These are phyloP conservation scores for Cyclostephanos invisitatus DNA, from an alignment of 108 stramenopile genomes.

Conservation along the genomic window DNA sequence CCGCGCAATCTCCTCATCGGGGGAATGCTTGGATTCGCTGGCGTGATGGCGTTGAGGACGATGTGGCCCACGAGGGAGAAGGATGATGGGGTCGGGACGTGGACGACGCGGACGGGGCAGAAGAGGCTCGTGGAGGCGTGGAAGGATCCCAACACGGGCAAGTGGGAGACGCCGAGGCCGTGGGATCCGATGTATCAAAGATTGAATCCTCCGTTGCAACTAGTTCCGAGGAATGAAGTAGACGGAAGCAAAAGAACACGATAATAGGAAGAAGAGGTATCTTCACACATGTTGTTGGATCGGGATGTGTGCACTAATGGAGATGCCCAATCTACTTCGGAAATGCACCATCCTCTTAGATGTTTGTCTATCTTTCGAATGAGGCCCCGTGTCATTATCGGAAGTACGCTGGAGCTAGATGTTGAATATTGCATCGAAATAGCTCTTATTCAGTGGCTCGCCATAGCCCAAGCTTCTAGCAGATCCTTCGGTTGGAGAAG, in stretches of 20 bases:
- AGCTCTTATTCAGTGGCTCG: no score
- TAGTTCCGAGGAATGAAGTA: constrained; percentile 74
- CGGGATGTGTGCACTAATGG: no score
- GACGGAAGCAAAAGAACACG: constrained; percentile 24
- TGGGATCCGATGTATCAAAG: constrained; percentile 79
- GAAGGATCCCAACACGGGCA: constrained; percentile 69
- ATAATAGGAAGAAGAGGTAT: no score
- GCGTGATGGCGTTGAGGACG: constrained; percentile 8
- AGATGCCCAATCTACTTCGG: no score
- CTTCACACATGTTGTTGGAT: no score
- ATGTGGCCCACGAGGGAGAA: constrained; percentile 12
- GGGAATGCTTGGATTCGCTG: constrained; percentile 34
- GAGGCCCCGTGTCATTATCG: neutral
- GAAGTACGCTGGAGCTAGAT: neutral
- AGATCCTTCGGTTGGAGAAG: neutral
- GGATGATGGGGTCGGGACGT: constrained; percentile 12
- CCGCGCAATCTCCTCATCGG: constrained; percentile 53
- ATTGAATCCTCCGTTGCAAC: constrained; percentile 60
- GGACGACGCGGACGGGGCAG: constrained; percentile 33
- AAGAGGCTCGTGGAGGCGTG: constrained; percentile 78
- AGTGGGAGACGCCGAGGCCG: constrained; percentile 81
- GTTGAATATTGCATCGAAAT: no score
- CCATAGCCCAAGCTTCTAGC: neutral
- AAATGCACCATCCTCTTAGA: neutral
- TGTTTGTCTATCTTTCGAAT: neutral